Evolutionary conservation across 176 grass and related monocot genomes (phyloP).

Genomic region (Tillandsia fasciculata): DNA sequence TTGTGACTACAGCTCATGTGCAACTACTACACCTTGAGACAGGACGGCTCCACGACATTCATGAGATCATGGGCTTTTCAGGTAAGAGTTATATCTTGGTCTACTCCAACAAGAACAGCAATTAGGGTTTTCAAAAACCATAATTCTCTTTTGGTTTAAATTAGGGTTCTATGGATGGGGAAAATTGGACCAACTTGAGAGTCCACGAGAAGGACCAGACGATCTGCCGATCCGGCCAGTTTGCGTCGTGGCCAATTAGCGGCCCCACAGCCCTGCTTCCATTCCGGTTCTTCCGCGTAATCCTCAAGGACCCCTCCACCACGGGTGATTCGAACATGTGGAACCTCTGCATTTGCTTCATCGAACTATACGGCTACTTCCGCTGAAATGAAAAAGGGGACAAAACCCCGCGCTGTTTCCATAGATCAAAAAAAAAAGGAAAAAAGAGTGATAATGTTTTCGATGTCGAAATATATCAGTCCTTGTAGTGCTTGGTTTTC

Average conservation of each 20-base stretch:
- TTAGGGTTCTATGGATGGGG: conserved; percentile 76
- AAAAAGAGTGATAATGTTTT: too few species aligned
- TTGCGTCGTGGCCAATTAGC: conserved; percentile 66
- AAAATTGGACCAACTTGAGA: conserved; percentile 57
- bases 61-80: conserved; percentile 85
- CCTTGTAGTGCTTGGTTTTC: too few species aligned
- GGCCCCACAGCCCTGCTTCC: conserved; percentile 57
- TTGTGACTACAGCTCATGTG: conserved; percentile 69
- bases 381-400: conserved; percentile 20
- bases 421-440: too few species aligned
- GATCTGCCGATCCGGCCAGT: conserved; percentile 63
- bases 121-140: neutral
- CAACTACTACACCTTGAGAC: conserved; percentile 89
- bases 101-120: neutral
- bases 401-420: too few species aligned
- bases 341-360: conserved; percentile 89
- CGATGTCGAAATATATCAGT: too few species aligned
- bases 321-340: conserved; percentile 25
- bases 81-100: conserved; percentile 22
- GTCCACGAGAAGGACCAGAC: conserved; percentile 59
- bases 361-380: conserved; percentile 90
- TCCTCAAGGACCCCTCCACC: conserved; percentile 31
- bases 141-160: neutral
- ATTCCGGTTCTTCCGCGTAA: conserved; percentile 74
- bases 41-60: conserved; percentile 69